Base-by-base conservation (phyloP, 2,329 filamentous ascomycete species). In the Pseudocercospora macadamiae region DNA sequence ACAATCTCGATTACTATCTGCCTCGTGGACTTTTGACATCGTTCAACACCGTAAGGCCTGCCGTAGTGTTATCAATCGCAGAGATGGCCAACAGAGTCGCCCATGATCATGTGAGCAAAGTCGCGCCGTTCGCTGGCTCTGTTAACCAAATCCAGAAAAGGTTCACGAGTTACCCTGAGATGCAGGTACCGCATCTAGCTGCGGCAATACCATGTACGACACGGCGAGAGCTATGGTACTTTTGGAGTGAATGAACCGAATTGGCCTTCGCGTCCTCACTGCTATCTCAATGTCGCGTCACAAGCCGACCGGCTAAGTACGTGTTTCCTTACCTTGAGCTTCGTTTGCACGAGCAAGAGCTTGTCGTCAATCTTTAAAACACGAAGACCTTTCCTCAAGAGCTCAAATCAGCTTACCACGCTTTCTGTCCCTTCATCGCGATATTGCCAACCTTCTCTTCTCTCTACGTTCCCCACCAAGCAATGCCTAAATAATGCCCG, bases 181-280 rank as follows among this genome's bases (percentile, higher is more conserved):
- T 16, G 47, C 28, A 34, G 26, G 47, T 49, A 49, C 28, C 26
- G 47, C 47, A n/a, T 49, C 8, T 32, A 49, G 28, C 45, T 30
- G 26, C 21, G n/a, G 45, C 45, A 19, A 32, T 21, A 49, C 26
- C 25, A 32, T 28, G 45, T 18, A 19, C 45, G 26, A 32, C n/a
- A 21, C 49, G 14, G 18, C 12, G 36, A 53, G 16, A 39, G n/a
- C n/a, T n/a, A n/a, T n/a, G n/a, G n/a, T n/a, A n/a, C 39, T 5
- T n/a, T 53, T 53, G 51, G 51, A 39, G 21, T 16, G 16, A 7
- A 28, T 53, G n/a, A 39, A 53, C 30, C 28, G 14, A 51, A 36
- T 34, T 37, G 48, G 48, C 26, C 18, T 34, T 51, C 30, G 30
- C 48, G 48, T 51, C 48, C 48, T 51, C 21, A 14, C 12, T 23